A percentile compares a stretch with the other conserved stretches of the same genome.
phyloP scores from a whole-genome alignment of 176 grass and related monocot genomes.

The Phoenix roebelenii region DNA sequence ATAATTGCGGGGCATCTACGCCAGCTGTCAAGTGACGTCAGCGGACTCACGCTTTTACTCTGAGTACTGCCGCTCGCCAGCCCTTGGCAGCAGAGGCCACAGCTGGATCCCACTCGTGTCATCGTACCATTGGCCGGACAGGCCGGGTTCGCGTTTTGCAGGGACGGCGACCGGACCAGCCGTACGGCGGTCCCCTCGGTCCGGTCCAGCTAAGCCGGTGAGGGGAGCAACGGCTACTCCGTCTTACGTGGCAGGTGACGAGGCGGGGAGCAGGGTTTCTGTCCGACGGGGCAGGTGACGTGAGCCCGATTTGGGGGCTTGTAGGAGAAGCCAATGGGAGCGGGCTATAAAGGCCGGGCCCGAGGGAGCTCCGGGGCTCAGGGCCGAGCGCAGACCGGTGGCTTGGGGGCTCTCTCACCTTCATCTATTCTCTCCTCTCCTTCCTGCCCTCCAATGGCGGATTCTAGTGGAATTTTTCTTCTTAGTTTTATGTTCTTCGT shows the following conservation, averaged over 20 bases:
- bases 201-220: too few species aligned
- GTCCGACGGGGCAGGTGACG: constrained; percentile 15
- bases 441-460: not conserved
- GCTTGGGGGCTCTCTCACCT: constrained; percentile 1
- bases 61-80: not conserved
- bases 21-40: too few species aligned
- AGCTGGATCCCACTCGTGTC: too few species aligned
- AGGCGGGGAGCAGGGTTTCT: not conserved
- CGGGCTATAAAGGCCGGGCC: constrained; percentile 17
- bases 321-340: not conserved
- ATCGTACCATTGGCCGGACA: too few species aligned
- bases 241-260: constrained; percentile 2
- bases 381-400: not conserved
- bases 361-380: not conserved
- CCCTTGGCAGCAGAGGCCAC: too few species aligned
- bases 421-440: not conserved
- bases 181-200: too few species aligned
- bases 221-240: constrained; percentile 15
- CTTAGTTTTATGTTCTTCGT: not conserved
- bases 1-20: too few species aligned
- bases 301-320: constrained; percentile 16
- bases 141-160: too few species aligned
- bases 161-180: too few species aligned
- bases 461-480: not conserved
- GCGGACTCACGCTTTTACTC: constrained; percentile 17